These are phyloP conservation scores for Syncephalastrum sp. DNA, from an alignment of 371 early-diverging fungal genomes.

Conservation along the genomic window DNA sequence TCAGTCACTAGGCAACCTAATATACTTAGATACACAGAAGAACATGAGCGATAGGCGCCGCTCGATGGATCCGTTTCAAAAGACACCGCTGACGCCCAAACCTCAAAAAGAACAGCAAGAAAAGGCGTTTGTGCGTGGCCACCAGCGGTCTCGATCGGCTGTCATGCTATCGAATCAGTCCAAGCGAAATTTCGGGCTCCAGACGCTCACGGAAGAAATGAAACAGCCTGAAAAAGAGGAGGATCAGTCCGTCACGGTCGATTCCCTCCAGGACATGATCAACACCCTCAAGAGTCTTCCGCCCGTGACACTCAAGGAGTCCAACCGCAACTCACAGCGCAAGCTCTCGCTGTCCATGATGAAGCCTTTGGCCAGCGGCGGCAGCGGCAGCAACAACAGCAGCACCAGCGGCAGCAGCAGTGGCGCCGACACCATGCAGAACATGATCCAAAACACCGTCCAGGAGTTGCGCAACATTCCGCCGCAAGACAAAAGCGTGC, in stretches of 20 bases:
- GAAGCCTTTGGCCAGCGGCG: slow-evolving; percentile 6
- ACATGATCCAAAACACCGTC: slow-evolving; percentile 24
- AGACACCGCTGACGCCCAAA: slow-evolving; percentile 9
- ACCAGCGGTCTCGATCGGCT: slow-evolving; percentile 49
- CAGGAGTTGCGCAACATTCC: slow-evolving; percentile 28
- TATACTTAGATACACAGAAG: background rate
- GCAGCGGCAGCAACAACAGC: too few species aligned
- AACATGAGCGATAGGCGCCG: slow-evolving; percentile 11
- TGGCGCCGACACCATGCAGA: slow-evolving; percentile 23
- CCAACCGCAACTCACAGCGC: slow-evolving; percentile 1
- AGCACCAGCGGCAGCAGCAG: background rate
- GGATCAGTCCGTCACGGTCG: slow-evolving; percentile 20
- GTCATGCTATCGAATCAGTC: slow-evolving; percentile 31
- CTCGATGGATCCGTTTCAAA: slow-evolving; percentile 10
- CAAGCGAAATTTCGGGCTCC: slow-evolving; percentile 22
- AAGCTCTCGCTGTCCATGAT: background rate
- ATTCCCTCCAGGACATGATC: slow-evolving; percentile 49
- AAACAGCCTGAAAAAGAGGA: slow-evolving; percentile 15
- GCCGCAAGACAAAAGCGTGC: slow-evolving; percentile 12
- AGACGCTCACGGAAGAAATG: slow-evolving; percentile 30
- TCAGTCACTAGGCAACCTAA: slow-evolving; percentile 12
- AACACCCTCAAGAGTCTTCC: slow-evolving; percentile 44
- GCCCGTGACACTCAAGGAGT: slow-evolving; percentile 29
- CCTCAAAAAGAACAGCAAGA: slow-evolving; percentile 12
- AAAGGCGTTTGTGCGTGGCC: slow-evolving; percentile 18